A percentile compares a stretch with the other conserved stretches of the same genome.
Conservation (phyloP, 306 rosid species). For the Vigna angularis region DNA sequence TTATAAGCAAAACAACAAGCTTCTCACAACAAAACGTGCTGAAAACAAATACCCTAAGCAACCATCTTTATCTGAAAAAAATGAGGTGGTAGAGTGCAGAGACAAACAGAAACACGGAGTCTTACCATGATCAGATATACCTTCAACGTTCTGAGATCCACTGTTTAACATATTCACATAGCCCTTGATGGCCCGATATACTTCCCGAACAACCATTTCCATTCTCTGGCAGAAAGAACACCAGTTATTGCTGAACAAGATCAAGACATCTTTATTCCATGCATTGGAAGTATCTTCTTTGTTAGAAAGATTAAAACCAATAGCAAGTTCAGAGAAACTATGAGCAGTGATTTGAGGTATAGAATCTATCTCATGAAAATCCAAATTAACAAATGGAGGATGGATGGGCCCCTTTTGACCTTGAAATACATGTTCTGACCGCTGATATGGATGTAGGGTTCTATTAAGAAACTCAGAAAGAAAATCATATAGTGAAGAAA, state of each 20-base stretch:
- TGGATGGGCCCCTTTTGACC: slow-evolving; percentile 61
- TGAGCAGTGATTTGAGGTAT: slow-evolving; percentile 74
- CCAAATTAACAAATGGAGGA: slow-evolving; percentile 93
- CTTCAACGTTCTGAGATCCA: slow-evolving; percentile 54
- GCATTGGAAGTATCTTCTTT: slow-evolving; percentile 52
- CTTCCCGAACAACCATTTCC: slow-evolving; percentile 86
- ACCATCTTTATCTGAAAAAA: slow-evolving; percentile 26
- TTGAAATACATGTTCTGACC: slow-evolving; percentile 57
- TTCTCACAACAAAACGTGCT: slow-evolving; percentile 11
- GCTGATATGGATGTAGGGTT: slow-evolving; percentile 75
- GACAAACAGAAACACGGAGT: slow-evolving; percentile 3
- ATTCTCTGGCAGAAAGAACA: slow-evolving; percentile 93
- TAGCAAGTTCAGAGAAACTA: slow-evolving; percentile 71
- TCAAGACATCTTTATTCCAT: slow-evolving; percentile 83
- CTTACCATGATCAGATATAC: slow-evolving; percentile 58
- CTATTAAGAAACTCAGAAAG: slow-evolving; percentile 68
- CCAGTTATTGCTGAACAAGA: slow-evolving; percentile 93
- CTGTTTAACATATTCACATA: slow-evolving; percentile 52
- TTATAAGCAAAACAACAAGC: slow-evolving; percentile 18
- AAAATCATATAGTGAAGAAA: slow-evolving; percentile 66
- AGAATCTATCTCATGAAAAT: slow-evolving; percentile 88
- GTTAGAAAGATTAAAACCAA: slow-evolving; percentile 73
- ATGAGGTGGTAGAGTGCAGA: slow-evolving; percentile 5
- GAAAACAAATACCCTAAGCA: slow-evolving; percentile 27
- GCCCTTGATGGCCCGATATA: slow-evolving; percentile 72